phyloP scores from a whole-genome alignment of 768 basidiomycete genomes.

The Coprinopsis marcescibilis region DNA sequence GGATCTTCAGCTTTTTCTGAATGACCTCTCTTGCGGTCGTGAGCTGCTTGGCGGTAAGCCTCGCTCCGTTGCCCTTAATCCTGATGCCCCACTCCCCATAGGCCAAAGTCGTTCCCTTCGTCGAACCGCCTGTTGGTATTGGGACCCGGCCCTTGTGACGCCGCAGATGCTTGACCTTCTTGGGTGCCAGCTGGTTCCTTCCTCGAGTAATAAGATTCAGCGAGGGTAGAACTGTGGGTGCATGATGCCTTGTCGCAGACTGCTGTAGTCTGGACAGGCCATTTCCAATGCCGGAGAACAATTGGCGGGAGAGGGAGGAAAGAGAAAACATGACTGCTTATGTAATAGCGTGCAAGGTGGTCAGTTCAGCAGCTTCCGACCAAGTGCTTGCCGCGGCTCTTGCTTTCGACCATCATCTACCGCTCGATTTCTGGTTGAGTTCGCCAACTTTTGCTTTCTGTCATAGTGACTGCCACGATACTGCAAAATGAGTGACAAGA shows the following conservation, averaged over 20 bases:
- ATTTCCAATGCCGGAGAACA: slow-evolving; percentile 17
- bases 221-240: slow-evolving; percentile 24
- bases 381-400: background rate
- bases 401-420: background rate
- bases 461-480: no score
- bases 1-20: slow-evolving; percentile 79
- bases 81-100: slow-evolving; percentile 91
- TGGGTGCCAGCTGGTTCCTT: slow-evolving; percentile 74
- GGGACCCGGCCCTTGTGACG: slow-evolving; percentile 88
- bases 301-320: slow-evolving; percentile 29
- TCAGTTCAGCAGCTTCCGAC: background rate
- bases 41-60: slow-evolving; percentile 88
- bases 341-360: slow-evolving; percentile 16
- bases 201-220: slow-evolving; percentile 35
- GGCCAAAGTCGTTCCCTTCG: slow-evolving; percentile 87
- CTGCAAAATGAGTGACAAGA: slow-evolving; percentile 66
- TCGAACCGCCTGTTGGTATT: slow-evolving; percentile 84
- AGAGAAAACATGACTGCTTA: slow-evolving; percentile 40
- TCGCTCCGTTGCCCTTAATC: slow-evolving; percentile 70
- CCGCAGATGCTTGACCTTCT: slow-evolving; percentile 76
- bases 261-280: slow-evolving; percentile 10
- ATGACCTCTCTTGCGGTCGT: slow-evolving; percentile 82
- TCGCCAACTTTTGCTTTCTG: no score
- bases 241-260: slow-evolving; percentile 16
- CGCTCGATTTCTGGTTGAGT: no score